Evolutionary conservation across 106 monocot species (phyloP).

Genomic region (Cymbidium sinense): DNA sequence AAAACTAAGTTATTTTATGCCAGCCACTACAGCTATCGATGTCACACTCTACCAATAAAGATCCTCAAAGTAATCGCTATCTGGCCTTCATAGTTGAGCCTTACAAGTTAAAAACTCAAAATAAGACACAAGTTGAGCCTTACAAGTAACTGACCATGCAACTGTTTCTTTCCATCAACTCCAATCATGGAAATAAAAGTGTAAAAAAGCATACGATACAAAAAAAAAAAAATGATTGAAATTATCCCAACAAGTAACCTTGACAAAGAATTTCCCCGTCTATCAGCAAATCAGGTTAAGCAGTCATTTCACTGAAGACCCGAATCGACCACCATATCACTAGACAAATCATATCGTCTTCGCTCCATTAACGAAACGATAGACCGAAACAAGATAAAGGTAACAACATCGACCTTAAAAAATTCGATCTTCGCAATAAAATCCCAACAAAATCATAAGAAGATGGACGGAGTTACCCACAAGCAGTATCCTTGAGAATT

Average conservation of each 20-base stretch:
- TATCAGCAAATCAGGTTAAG: neutral
- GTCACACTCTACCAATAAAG: neutral
- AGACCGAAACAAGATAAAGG: neutral
- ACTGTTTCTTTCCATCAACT: neutral
- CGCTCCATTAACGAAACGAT: neutral
- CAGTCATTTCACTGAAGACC: neutral
- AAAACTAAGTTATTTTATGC: neutral
- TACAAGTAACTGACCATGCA: neutral
- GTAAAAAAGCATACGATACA: neutral
- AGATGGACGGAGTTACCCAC: slow-evolving; percentile 16
- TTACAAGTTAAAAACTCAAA: neutral
- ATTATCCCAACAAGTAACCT: neutral
- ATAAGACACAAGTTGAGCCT: neutral
- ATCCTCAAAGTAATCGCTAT: neutral
- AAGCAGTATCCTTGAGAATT: slow-evolving; percentile 35
- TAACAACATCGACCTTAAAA: neutral
- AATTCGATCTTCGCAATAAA: neutral
- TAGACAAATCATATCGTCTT: neutral
- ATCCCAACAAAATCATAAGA: neutral
- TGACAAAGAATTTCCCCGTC: neutral
- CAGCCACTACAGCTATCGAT: neutral
- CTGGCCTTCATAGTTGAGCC: neutral
- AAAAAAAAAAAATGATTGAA: neutral
- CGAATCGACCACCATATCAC: neutral
- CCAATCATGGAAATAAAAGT: neutral